A percentile compares a stretch with the other conserved stretches of the same genome.
phyloP scores from a whole-genome alignment of 176 grass and related monocot species.

The Dendrocalamus sinicus region DNA sequence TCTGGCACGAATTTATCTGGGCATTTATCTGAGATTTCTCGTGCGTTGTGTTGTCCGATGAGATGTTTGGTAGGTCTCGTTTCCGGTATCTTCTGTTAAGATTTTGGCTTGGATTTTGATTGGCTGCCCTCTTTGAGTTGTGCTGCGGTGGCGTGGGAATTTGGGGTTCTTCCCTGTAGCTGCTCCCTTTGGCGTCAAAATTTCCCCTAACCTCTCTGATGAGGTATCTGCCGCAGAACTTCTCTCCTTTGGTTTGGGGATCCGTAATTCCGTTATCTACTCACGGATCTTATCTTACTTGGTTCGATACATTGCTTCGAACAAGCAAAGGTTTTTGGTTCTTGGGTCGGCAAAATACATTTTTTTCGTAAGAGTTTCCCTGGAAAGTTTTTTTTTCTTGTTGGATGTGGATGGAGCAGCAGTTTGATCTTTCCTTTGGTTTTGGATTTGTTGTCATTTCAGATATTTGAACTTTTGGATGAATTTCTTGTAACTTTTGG shows the following conservation, averaged over 20 bases:
- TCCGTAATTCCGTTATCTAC: neutral
- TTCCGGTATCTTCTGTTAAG: conserved; percentile 12
- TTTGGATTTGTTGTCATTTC: neutral
- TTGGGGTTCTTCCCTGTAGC: conserved; percentile 1
- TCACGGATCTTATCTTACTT: neutral
- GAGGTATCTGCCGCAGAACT: neutral
- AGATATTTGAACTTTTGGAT: neutral
- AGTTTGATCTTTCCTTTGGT: neutral
- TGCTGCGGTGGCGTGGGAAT: neutral
- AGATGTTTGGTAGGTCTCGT: neutral
- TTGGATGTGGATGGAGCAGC: conserved; percentile 2
- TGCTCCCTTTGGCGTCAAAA: neutral
- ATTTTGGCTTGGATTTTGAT: conserved; percentile 2
- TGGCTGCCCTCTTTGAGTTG: neutral
- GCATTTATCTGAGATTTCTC: neutral
- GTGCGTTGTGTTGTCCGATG: neutral
- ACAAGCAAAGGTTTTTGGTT: conserved; percentile 3
- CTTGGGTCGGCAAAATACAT: neutral
- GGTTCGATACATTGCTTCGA: neutral
- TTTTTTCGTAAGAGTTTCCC: neutral
- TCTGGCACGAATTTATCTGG: neutral
- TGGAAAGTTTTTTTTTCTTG: neutral
- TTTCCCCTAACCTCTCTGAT: neutral
- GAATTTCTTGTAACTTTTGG: neutral
- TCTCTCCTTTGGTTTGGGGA: neutral